A percentile compares a stretch with the other conserved stretches of the same genome.
Evolutionary conservation across 108 stramenopile genomes (phyloP).

Genomic region (Cyclotella cryptica): DNA sequence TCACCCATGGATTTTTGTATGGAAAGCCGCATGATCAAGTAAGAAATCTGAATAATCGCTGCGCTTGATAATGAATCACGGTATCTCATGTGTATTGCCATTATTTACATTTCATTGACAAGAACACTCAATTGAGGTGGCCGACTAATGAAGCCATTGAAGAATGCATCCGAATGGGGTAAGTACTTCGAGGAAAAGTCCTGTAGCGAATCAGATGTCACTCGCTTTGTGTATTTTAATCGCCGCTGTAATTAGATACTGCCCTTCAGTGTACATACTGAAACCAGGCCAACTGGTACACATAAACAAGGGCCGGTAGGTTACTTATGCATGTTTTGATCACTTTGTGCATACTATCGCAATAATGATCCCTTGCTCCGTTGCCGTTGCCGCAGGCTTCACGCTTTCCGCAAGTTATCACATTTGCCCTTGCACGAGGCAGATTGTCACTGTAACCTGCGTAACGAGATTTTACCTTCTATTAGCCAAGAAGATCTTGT

Average conservation of each 20-base stretch:
- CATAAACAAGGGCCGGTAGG: conserved; percentile 85
- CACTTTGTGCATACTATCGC: no score
- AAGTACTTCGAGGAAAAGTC: conserved; percentile 29
- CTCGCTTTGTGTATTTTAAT: no score
- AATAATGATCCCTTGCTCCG: no score
- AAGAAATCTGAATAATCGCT: not conserved
- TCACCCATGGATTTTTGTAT: conserved; percentile 61
- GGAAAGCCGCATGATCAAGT: conserved; percentile 72
- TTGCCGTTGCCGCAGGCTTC: conserved; percentile 37
- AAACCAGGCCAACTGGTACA: conserved; percentile 87
- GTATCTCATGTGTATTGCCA: no score
- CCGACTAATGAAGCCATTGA: conserved; percentile 63
- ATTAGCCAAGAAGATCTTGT: conserved; percentile 44
- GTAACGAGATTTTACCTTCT: conserved; percentile 39
- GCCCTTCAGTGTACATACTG: conserved; percentile 83
- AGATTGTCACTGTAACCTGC: conserved; percentile 74
- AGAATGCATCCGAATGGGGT: conserved; percentile 76
- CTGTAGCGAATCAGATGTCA: no score
- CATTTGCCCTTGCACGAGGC: conserved; percentile 44
- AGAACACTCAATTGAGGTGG: conserved; percentile 64
- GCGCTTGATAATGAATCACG: no score
- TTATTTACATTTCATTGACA: no score
- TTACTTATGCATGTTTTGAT: not conserved
- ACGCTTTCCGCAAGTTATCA: conserved; percentile 89
- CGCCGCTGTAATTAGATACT: conserved; percentile 61